A percentile compares a stretch with the other conserved stretches of the same genome.
Evolutionary conservation across 148 eudicot genomes (phyloP).

Genomic region (Salicornia ramosissima): DNA sequence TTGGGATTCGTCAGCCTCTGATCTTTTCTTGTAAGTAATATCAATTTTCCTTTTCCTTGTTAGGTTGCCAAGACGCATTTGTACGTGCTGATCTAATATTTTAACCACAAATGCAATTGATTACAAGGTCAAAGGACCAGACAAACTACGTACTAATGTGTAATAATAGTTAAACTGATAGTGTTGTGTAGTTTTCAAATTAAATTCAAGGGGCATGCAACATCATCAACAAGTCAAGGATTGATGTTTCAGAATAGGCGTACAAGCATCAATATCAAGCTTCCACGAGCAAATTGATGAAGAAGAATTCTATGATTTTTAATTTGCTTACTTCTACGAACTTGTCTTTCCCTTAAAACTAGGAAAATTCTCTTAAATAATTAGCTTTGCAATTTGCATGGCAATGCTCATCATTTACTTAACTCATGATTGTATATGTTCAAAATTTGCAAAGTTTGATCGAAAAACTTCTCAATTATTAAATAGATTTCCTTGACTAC

Average conservation of each 20-base stretch:
- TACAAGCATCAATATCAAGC: conserved; percentile 23
- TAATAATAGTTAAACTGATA: conserved; percentile 11
- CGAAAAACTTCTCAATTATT: no score
- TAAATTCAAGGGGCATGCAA: not conserved
- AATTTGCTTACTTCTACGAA: not conserved
- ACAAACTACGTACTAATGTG: not conserved
- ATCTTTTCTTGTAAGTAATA: no score
- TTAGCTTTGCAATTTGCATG: not conserved
- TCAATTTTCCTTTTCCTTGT: no score
- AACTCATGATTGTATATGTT: conserved; percentile 9
- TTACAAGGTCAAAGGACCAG: no score
- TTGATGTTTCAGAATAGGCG: conserved; percentile 9
- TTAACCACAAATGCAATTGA: no score
- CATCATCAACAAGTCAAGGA: conserved; percentile 20
- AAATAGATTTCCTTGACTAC: no score
- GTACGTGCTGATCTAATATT: no score
- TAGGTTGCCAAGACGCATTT: no score
- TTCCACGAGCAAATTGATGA: conserved; percentile 7
- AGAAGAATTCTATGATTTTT: not conserved
- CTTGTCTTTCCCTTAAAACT: not conserved
- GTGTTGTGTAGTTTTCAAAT: no score
- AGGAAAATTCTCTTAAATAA: not conserved
- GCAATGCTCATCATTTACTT: not conserved
- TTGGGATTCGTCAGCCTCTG: no score
- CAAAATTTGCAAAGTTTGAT: not conserved